Base-by-base conservation (phyloP, 2,329 filamentous ascomycete genomes). In the Claviceps sorghi region DNA sequence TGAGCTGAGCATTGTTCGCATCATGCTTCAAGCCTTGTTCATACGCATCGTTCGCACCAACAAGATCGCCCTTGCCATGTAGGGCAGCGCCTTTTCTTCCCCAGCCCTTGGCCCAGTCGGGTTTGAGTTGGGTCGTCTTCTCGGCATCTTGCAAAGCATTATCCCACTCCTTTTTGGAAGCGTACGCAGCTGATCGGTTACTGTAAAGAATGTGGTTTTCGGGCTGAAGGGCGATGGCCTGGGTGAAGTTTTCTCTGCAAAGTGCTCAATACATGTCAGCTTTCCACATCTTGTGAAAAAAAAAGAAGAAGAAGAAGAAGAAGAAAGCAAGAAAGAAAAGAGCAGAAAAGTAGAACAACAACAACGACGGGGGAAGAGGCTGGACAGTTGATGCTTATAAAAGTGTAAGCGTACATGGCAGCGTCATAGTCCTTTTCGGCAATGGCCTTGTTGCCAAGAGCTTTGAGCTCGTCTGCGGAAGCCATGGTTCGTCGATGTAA, bases 61-160 rank as follows among this genome's bases (percentile, higher is more conserved):
- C 74, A 22, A 97, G 77, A 66, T 98, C 88, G 50, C 90, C 88
- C 55, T 83, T 74, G 46, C 93, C 93, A 68, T 95, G 93, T 36
- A 90, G 77, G 52, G 93, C 93, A 57, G 89, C 84, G 59, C 91
- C 93, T 69, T 96, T 96, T 55, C 93, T 83, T 54, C 86, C 84
- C 85, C 88, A 96, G 59, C 93, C 93, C 73, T 97, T 97, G 55
- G 88, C 83, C 93, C 93, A 98, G 75, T 97, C 93, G 13, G 91
- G 86, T 77, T 98, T 97, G 68, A 98, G 75, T 70, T 95, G 81
- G 52, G 86, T 94, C 3, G 88, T 93, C 78, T 96, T 96, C 65
- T 84, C 84, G 53, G 93, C 93, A 76, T 98, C 93, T 57, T 85
- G 77, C 29, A 97, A 74, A 21, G 93, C 93, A 59, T 84, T 79